Evolutionary conservation across 1,139 yeast genomes (phyloP).

Genomic region (Blastobotrys illinoisensis): DNA sequence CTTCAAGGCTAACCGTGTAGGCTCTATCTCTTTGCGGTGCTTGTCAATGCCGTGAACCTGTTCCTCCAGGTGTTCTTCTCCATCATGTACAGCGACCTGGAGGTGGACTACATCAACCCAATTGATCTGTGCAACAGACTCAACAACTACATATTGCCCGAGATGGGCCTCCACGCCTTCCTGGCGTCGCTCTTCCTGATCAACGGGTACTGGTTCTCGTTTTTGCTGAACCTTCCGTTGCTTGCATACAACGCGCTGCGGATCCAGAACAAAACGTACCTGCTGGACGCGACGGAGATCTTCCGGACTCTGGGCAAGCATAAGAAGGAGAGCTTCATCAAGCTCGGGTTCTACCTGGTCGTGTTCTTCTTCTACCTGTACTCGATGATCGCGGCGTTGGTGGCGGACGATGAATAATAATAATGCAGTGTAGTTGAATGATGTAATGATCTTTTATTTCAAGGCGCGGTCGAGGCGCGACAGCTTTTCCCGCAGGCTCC

Average conservation of each 20-base stretch:
- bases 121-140: constrained; percentile 92
- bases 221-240: constrained; percentile 79
- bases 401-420: constrained; percentile 47
- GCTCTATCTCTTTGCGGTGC: constrained; percentile 54
- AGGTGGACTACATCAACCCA: constrained; percentile 85
- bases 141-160: constrained; percentile 86
- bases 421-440: background rate
- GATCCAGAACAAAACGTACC: constrained; percentile 47
- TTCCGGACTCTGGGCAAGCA: constrained; percentile 90
- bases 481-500: background rate
- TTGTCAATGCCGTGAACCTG: constrained; percentile 79
- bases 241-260: constrained; percentile 47
- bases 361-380: constrained; percentile 94
- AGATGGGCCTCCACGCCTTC: constrained; percentile 77
- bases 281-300: constrained; percentile 96
- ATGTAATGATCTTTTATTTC: background rate
- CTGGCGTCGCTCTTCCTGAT: constrained; percentile 66
- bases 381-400: constrained; percentile 94
- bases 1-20: constrained; percentile 12
- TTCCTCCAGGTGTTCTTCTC: constrained; percentile 90
- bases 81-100: constrained; percentile 88
- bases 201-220: constrained; percentile 92
- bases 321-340: constrained; percentile 86
- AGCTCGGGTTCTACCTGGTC: constrained; percentile 84
- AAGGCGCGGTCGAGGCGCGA: background rate